Conservation (phyloP, 305 asterid genomes). For the Solanum hybrid region DNA sequence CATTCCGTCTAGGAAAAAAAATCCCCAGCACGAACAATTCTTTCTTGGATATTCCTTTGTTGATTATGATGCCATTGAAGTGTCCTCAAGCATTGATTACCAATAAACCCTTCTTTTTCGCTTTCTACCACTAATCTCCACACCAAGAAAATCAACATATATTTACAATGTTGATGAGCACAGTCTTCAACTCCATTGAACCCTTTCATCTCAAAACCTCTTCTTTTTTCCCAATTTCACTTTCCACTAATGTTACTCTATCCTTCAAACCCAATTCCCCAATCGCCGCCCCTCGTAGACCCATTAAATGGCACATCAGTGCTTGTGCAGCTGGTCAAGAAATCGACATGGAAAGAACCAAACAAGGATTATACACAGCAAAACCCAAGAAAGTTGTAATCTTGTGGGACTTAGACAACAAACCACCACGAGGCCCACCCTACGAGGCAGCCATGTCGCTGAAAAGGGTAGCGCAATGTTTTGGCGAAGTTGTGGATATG, state of each 20-base stretch:
- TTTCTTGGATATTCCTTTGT: neutral
- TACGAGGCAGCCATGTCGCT: slow-evolving; percentile 74
- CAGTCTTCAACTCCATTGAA: slow-evolving; percentile 20
- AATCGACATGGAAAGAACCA: slow-evolving; percentile 72
- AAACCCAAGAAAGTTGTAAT: slow-evolving; percentile 73
- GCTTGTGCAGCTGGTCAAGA: slow-evolving; percentile 41
- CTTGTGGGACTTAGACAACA: slow-evolving; percentile 90
- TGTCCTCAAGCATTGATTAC: neutral
- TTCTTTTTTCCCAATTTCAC: neutral
- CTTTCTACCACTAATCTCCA: neutral
- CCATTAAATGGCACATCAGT: slow-evolving; percentile 23
- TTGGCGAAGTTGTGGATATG: slow-evolving; percentile 68
- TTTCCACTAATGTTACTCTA: neutral
- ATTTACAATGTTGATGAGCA: slow-evolving; percentile 15
- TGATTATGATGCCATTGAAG: neutral
- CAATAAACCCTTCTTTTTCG: neutral
- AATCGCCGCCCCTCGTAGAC: neutral
- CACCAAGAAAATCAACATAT: neutral
- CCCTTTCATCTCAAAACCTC: slow-evolving; percentile 21
- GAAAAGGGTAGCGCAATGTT: slow-evolving; percentile 50
- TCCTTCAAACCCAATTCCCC: slow-evolving; percentile 17
- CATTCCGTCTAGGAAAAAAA: neutral
- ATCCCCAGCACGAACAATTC: neutral
- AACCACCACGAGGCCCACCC: slow-evolving; percentile 94
- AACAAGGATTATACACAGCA: slow-evolving; percentile 55